A percentile compares a stretch with the other conserved stretches of the same genome.
phyloP scores from a whole-genome alignment of 192 early-diverging fungal genomes.

The Neocallimastix lanati region DNA sequence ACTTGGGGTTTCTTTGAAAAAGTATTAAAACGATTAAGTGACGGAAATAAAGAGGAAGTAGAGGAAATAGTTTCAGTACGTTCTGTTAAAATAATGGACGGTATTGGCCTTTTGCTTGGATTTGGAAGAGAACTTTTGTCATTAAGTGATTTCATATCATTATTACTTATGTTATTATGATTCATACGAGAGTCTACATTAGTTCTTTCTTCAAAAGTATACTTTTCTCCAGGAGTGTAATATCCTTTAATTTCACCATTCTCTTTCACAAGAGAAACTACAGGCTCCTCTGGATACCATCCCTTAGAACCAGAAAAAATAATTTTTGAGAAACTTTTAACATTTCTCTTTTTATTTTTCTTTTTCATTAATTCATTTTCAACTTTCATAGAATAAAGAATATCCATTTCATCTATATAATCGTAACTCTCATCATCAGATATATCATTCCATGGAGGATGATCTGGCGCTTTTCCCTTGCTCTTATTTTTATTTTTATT shows the following conservation, averaged over 20 bases:
- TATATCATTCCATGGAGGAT: background rate
- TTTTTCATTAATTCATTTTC: background rate
- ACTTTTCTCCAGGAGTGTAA: background rate
- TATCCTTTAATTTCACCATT: background rate
- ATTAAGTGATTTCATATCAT: background rate
- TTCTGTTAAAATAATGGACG: background rate
- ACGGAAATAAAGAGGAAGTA: background rate
- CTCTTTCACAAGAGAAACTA: background rate
- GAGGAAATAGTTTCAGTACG: background rate
- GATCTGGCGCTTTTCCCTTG: background rate
- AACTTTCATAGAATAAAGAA: background rate
- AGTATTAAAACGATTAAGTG: background rate
- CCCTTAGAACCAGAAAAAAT: background rate
- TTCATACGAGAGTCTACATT: background rate
- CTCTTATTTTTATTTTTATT: too few species aligned
- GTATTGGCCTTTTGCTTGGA: background rate
- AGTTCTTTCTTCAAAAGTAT: background rate
- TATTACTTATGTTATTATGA: background rate
- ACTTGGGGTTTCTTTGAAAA: background rate
- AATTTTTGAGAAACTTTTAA: background rate
- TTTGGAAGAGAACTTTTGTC: background rate
- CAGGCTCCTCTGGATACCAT: background rate
- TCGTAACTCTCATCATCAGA: background rate
- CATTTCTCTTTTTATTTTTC: background rate
- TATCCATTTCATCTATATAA: background rate